Evolutionary conservation across 1,284 basidiomycete species (phyloP).

Genomic region (Violaceomyces palustris): DNA sequence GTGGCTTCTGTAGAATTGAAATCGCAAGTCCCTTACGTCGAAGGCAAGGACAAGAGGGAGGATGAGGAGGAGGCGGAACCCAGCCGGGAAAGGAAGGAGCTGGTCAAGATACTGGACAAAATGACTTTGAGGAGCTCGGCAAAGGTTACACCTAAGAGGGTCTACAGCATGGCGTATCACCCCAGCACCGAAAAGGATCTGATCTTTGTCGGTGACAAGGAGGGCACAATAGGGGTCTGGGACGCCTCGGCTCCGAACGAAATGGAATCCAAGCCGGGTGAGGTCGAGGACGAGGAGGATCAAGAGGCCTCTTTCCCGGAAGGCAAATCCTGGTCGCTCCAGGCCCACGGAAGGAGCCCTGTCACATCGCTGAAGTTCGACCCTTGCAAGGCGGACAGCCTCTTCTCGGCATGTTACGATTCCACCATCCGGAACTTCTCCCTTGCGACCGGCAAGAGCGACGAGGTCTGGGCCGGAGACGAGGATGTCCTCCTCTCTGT

Average conservation of each 20-base stretch:
- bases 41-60: slow-evolving; percentile 5
- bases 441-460: slow-evolving; percentile 17
- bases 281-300: slow-evolving; percentile 18
- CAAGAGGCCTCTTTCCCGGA: slow-evolving; percentile 6
- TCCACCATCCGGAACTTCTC: slow-evolving; percentile 40
- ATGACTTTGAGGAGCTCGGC: slow-evolving; percentile 36
- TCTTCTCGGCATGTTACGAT: slow-evolving; percentile 46
- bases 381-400: slow-evolving; percentile 24
- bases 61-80: slow-evolving; percentile 1
- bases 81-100: slow-evolving; percentile 10
- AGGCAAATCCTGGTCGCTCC: slow-evolving; percentile 37
- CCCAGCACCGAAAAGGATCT: slow-evolving; percentile 42
- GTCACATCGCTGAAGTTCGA: slow-evolving; percentile 48
- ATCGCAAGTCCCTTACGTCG: slow-evolving; percentile 3
- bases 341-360: slow-evolving; percentile 38
- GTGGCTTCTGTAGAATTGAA: slow-evolving; percentile 9
- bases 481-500: slow-evolving; percentile 42
- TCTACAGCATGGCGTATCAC: slow-evolving; percentile 46
- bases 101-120: slow-evolving; percentile 28
- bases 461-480: slow-evolving; percentile 37
- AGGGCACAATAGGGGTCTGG: slow-evolving; percentile 47
- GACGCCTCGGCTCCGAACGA: slow-evolving; percentile 21
- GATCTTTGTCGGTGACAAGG: slow-evolving; percentile 48
- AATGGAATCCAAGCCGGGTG: slow-evolving; percentile 3
- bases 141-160: slow-evolving; percentile 37